phyloP scores from a whole-genome alignment of 2,329 filamentous ascomycete genomes.

The Ophiocordyceps camponoti-floridani region DNA sequence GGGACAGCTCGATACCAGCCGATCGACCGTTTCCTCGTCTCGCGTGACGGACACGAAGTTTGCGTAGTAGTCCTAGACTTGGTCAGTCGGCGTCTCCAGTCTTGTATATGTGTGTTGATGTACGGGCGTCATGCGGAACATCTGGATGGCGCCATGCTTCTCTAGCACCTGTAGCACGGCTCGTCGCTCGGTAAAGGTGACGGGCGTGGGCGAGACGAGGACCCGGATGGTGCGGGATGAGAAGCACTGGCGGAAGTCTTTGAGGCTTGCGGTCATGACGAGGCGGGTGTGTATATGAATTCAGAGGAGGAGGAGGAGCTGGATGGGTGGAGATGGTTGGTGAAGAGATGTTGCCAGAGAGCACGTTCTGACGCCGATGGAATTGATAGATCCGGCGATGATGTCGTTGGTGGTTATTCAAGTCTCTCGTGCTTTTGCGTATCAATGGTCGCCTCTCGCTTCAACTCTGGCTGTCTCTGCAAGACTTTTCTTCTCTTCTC shows the following conservation, averaged over 20 bases:
- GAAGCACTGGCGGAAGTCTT: constrained; percentile 1
- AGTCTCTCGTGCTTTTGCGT: too few species aligned
- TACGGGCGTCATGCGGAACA: constrained; percentile 24
- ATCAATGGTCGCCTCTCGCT: too few species aligned
- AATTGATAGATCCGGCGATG: too few species aligned
- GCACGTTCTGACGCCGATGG: too few species aligned
- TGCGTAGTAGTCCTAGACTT: constrained; percentile 22
- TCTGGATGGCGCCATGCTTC: constrained; percentile 28
- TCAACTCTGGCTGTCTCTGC: too few species aligned
- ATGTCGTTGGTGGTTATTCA: too few species aligned
- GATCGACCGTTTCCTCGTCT: constrained; percentile 9
- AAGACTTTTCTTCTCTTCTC: too few species aligned
- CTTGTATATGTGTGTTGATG: too few species aligned
- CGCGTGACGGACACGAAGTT: constrained; percentile 29
- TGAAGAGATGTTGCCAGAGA: too few species aligned
- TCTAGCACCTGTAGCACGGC: constrained; percentile 34
- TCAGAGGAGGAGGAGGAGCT: too few species aligned
- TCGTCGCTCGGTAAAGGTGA: constrained; percentile 34
- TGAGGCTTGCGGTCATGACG: neutral
- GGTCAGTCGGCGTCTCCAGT: neutral
- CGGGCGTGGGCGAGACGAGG: constrained; percentile 30
- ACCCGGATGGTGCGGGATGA: constrained; percentile 26
- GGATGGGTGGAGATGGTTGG: too few species aligned
- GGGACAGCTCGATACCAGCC: neutral
- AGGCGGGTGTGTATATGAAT: neutral